These are phyloP conservation scores for Camelina hispida DNA, from an alignment of 345 rosid genomes.

Conservation along the genomic window DNA sequence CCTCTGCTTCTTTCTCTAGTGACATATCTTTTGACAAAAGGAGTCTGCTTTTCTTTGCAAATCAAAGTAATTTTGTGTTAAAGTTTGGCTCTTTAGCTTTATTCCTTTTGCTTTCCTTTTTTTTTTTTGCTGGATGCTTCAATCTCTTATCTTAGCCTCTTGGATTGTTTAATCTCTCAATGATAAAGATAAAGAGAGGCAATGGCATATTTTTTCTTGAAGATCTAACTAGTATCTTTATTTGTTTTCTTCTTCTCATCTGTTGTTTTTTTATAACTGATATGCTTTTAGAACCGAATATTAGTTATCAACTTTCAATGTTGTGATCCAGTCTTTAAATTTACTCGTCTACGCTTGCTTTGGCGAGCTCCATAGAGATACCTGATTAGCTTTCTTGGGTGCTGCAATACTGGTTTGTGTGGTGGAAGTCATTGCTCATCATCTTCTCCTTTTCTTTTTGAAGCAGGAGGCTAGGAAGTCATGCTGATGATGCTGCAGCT, in stretches of 20 bases:
- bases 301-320: conserved; percentile 16
- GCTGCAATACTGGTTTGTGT: conserved; percentile 30
- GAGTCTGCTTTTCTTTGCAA: conserved; percentile 34
- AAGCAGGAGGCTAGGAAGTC: conserved; percentile 50
- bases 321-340: conserved; percentile 17
- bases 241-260: conserved; percentile 13
- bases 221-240: conserved; percentile 29
- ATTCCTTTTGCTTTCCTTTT: conserved; percentile 44
- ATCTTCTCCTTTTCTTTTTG: conserved; percentile 37
- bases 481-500: conserved; percentile 42
- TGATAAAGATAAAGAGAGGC: conserved; percentile 38
- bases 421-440: conserved; percentile 32
- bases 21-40: conserved; percentile 25
- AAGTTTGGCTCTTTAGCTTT: conserved; percentile 49
- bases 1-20: conserved; percentile 36
- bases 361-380: background rate
- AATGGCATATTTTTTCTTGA: conserved; percentile 31
- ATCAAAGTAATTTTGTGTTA: conserved; percentile 45
- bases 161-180: conserved; percentile 39
- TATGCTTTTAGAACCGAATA: conserved; percentile 25
- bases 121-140: conserved; percentile 41
- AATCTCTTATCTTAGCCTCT: conserved; percentile 38
- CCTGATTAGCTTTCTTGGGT: conserved; percentile 8
- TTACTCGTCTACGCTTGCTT: background rate
- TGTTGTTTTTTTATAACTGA: background rate